Base-by-base conservation (phyloP, 2,329 filamentous ascomycete species). In the Aspergillus felis region DNA sequence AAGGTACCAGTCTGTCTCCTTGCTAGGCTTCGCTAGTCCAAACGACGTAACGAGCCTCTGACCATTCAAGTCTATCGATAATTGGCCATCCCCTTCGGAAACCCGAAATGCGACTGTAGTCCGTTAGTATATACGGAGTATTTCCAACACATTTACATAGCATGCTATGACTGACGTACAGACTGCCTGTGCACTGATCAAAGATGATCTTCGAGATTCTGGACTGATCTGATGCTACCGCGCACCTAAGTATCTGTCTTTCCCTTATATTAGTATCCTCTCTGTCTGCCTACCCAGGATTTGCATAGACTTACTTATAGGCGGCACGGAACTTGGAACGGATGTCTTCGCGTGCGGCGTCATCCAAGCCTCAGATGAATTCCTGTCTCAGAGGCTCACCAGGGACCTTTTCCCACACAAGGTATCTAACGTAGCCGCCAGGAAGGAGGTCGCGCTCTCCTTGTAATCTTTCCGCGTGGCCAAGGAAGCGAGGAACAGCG, bases 121-220 rank as follows among this genome's bases (percentile, higher is more conserved):
- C 52, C 46, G 50, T 60, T 53, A 60, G 49, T 55, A 48, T 42
- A 59, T 59, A 22, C 22, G 22, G 22, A 22, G 22, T 22, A 55
- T 52, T 55, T 25, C 47, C 32, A 57, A 20, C 42, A 24, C 29
- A 22, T 27, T 28, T 51, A 57, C 53, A 49, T 57, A 54, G 41
- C 22, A 59, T 54, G 17, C 54, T 24, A 59, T 54, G 12, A 52
- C 27, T 52, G 28, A 58, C 60, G 42, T 60, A 61, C 57, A 64
- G 20, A 50, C 58, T 59, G 38, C 57, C 55, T 32, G 58, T 61
- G 50, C 53, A 51, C 57, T 60, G 49, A 56, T 63, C 59, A 57
- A 50, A 63, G 42, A 64, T 63, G 54, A 63, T 59, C 54, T 59
- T 63, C 22, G 62, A 64, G 48, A 57, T 57, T 44, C 56, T 58